Base-by-base conservation (phyloP, 2,329 filamentous ascomycete genomes). In the Ilyonectria mors-panacis region DNA sequence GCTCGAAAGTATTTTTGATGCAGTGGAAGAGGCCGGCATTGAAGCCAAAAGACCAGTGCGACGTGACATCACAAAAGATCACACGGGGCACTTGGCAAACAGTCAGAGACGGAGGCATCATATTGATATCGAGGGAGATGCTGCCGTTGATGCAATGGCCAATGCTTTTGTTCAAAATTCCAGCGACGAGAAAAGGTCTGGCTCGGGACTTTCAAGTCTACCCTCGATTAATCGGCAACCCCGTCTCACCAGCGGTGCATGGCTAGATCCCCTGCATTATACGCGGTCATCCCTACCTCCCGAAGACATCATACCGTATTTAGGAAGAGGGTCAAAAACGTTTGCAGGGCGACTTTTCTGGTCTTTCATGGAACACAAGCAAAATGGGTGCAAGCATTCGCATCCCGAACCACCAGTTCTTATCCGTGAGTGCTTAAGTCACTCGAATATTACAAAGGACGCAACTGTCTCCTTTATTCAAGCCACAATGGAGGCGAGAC, bases 341-440 rank as follows among this genome's bases (percentile, higher is more conserved):
- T 67, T 70, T 35, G 68, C 65, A 1, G 70, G 70, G 17, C 44
- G 26, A 1, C 23, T 72, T 13, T 72, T 70, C 54, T 72, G 70
- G 70, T 70, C 65, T 0, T 26, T 72, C 12, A 66, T 72, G 68
- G 54, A 65, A 0, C 66, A 70, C 44, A 58, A 44, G 35, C 59
- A 63, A 23, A 59, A 39, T 9, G 48, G 55, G 6, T 66, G 62
- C 47, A 51, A 30, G 12, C 19, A 51, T 15, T 19, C n/a, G 19
- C 65, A 70, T 21, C 10, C 37, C 4, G 57, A 69, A 3, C 42
- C 47, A 4, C n/a, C 50, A 8, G n/a, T 44, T 3, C 26, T 66
- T 6, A 53, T 70, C 21, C 45, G 54, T n/a, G 44, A 44, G 10
- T 60, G 62, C 12, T 30, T 71, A 1, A 42, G 44, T 28, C 70